Evolutionary conservation across 2,329 filamentous ascomycete species (phyloP), one percentile per base, ranked within the genome.

Genomic region (Cladophialophora bantiana): DNA sequence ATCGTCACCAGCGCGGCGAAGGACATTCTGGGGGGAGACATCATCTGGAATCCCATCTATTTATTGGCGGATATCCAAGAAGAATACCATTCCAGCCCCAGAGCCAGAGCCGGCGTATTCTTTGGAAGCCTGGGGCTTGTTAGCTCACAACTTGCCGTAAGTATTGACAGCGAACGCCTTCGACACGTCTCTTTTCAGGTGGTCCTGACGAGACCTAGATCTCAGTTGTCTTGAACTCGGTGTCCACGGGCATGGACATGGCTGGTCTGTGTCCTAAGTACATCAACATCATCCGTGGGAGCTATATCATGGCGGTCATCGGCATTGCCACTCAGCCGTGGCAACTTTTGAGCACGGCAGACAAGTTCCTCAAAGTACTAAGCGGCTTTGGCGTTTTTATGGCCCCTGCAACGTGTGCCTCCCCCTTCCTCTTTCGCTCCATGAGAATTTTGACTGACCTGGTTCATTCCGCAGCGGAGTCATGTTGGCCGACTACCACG

Each of bases 281-380:
- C 68, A 81, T 88, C 75, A 86, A 85, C 73, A 87, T 87, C 65
- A 77, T 84, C 4, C 81, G 86, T 1, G 86, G 86, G 0, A 80
- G 80, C 2, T 83, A 83, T 66, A 75, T 87, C 48, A 81, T 79
- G 4, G 77, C 81, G 0, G 68, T 84, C 2, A 74, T 85, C 6
- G 79, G 78, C 12, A 80, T 83, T 38, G 77, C 78, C 0, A 77
- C 81, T 42, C n/a, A 79, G 77, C 50, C 76, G 73, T 7, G 81
- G 83, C n/a, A 74, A 75, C 36, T 79, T 76, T 2, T 83, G 81
- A 74, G 77, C 81, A 72, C 78, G n/a, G 70, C 71, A 6, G 54
- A 53, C 12, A 69, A 61, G 35, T 72, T 73, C 40, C 63, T 73
- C 52, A 72, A 74, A 32, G 81, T 83, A 4, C 73, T 83, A 1